Evolutionary conservation across 1,284 basidiomycete species (phyloP), one percentile per base, ranked within the genome.

Genomic region (Rhodotorula sp.): DNA sequence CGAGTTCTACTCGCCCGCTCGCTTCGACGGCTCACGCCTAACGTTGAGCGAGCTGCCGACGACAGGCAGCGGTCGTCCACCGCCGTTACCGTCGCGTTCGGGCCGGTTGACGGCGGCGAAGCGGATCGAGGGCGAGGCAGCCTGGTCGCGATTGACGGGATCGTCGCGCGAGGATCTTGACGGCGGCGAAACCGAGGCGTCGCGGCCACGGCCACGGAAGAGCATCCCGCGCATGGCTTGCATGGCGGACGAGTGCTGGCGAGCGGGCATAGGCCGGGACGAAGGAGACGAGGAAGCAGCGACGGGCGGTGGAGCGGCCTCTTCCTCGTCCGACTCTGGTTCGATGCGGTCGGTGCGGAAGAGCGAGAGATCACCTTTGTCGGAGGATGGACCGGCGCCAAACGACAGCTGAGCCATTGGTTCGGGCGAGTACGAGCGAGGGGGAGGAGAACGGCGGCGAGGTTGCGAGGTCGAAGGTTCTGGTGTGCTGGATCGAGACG

Each of bases 341-440:
- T 72, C 68, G 56, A 73, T 66, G 28, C 71, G 58, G 2, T 66
- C 69, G 6, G 69, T 65, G 44, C 69, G 63, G 44, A 50, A 54
- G 40, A 73, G 66, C 10, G 71, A 51, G 26, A 73, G 52, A 7
- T 58, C 66, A 22, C 54, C 58, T 2, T 37, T 48, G 18, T 31
- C 48, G 22, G 22, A 5, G 46, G n/a, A 13, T n/a, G 34, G 53
- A 11, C 28, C 26, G 31, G 40, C 8, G 51, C 48, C 47, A 20
- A 15, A 55, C n/a, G 55, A 4, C 44, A 48, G 24, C 44, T 30
- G 50, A 56, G 65, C n/a, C 50, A 51, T 2, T 44, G 48, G 48
- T 53, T 56, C 24, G 48, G 48, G 24, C 56, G 60, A 34, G 48
- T 48, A 9, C 54, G 53, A n/a, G 54, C 15, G 67, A 37, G 52